Conservation (phyloP, 148 eudicot species). For the Rhododendron mucronatum region DNA sequence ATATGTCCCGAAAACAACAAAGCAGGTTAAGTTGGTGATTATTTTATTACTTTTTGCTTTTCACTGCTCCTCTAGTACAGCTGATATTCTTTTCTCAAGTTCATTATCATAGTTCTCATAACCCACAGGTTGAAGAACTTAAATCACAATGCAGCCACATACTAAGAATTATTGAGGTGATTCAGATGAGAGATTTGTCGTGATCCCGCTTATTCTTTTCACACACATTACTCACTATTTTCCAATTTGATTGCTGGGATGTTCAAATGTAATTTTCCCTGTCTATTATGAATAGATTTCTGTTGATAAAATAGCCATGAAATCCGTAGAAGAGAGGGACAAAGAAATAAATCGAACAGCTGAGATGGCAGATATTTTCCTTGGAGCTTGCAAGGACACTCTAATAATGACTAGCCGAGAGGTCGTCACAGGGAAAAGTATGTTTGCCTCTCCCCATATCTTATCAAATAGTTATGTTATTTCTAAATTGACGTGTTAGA, state of each 20-base stretch:
- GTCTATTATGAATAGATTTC: constrained; percentile 47
- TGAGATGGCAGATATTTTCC: constrained; percentile 73
- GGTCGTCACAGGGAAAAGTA: constrained; percentile 85
- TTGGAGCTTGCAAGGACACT: constrained; percentile 63
- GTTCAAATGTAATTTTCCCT: constrained; percentile 13
- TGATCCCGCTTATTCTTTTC: neutral
- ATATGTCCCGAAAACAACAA: constrained; percentile 97
- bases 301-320: constrained; percentile 88
- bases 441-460: constrained; percentile 18
- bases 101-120: neutral
- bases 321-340: constrained; percentile 78
- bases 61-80: neutral
- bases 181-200: constrained; percentile 7
- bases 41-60: neutral
- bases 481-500: neutral
- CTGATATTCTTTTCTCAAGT: neutral
- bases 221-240: neutral
- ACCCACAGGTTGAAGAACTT: constrained; percentile 76
- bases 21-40: constrained; percentile 49
- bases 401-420: constrained; percentile 85
- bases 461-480: neutral
- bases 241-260: neutral
- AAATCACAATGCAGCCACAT: constrained; percentile 49
- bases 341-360: constrained; percentile 60
- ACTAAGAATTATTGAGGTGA: constrained; percentile 76